phyloP scores from a whole-genome alignment of 257 asterid species.

The Haberlea rhodopensis region DNA sequence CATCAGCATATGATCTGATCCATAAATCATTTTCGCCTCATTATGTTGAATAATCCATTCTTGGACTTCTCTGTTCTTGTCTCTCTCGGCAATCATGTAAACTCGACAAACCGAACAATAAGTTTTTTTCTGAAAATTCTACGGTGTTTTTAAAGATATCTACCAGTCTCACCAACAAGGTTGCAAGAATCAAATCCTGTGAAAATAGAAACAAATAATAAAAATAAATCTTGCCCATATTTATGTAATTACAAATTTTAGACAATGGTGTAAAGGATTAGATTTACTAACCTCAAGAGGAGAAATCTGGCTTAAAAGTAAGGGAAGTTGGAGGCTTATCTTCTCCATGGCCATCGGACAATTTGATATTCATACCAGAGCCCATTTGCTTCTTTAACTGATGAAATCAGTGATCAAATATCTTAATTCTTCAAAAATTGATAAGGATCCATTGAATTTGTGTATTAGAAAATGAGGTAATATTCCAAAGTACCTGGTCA shows the following conservation, averaged over 20 bases:
- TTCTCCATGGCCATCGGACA: conserved; percentile 19
- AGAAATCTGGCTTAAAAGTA: conserved; percentile 35
- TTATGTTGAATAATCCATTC: conserved; percentile 30
- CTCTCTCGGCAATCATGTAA: conserved; percentile 25
- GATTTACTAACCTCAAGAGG: conserved; percentile 38
- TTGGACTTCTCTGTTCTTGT: conserved; percentile 24
- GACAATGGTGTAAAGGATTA: too few species aligned
- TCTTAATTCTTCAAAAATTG: too few species aligned
- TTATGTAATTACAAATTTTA: too few species aligned
- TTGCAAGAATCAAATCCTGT: conserved; percentile 34
- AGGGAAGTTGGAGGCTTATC: conserved; percentile 31
- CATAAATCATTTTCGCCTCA: conserved; percentile 22
- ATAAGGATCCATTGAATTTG: too few species aligned
- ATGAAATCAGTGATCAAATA: too few species aligned
- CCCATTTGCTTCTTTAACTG: conserved; percentile 29
- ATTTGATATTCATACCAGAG: conserved; percentile 27
- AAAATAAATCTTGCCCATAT: too few species aligned
- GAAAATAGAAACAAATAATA: background rate
- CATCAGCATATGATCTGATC: conserved; percentile 39
- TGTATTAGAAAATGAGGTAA: too few species aligned
- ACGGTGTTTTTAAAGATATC: background rate
- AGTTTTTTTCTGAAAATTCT: conserved; percentile 20
- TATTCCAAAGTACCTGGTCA: conserved; percentile 25
- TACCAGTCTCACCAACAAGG: conserved; percentile 24
- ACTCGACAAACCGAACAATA: conserved; percentile 33